phyloP scores from a whole-genome alignment of 2,329 filamentous ascomycete genomes.

The Gremmenia infestans region DNA sequence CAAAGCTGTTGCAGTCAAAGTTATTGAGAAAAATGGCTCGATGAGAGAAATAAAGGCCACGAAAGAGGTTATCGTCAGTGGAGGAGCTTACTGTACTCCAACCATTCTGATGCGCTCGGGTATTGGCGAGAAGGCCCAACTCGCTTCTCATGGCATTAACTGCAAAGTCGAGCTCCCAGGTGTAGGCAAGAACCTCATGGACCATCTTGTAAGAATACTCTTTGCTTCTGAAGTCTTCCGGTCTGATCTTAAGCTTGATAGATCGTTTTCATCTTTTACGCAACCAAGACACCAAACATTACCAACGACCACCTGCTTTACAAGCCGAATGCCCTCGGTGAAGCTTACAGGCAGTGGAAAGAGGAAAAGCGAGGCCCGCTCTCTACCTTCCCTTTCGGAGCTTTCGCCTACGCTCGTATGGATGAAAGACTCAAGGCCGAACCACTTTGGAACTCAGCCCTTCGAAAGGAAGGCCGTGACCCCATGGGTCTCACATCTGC shows the following conservation, averaged over 20 bases:
- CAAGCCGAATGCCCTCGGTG: slow-evolving; percentile 46
- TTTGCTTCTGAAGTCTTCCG: slow-evolving; percentile 2
- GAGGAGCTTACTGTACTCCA: slow-evolving; percentile 43
- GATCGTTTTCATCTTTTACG: slow-evolving; percentile 57
- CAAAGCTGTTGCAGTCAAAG: slow-evolving; percentile 41
- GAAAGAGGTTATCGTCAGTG: slow-evolving; percentile 46
- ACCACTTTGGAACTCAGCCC: slow-evolving; percentile 48
- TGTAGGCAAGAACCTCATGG: slow-evolving; percentile 57
- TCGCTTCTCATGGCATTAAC: slow-evolving; percentile 41
- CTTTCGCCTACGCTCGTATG: slow-evolving; percentile 57
- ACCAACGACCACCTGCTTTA: slow-evolving; percentile 55
- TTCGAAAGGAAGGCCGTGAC: slow-evolving; percentile 47
- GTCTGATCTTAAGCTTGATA: slow-evolving; percentile 21
- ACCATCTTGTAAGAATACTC: slow-evolving; percentile 41
- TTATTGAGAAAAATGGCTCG: slow-evolving; percentile 39
- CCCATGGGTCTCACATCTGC: slow-evolving; percentile 54
- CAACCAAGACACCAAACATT: slow-evolving; percentile 45
- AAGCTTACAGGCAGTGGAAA: slow-evolving; percentile 51
- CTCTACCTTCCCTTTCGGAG: slow-evolving; percentile 58
- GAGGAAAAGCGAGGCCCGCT: slow-evolving; percentile 53
- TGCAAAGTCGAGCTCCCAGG: slow-evolving; percentile 54
- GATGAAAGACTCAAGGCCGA: slow-evolving; percentile 53
- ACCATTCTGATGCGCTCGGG: slow-evolving; percentile 44
- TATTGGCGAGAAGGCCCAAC: slow-evolving; percentile 38
- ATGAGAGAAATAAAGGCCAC: slow-evolving; percentile 35